These are phyloP conservation scores for Ogataea siamensis DNA, from an alignment of 805 yeast genomes.

Conservation along the genomic window DNA sequence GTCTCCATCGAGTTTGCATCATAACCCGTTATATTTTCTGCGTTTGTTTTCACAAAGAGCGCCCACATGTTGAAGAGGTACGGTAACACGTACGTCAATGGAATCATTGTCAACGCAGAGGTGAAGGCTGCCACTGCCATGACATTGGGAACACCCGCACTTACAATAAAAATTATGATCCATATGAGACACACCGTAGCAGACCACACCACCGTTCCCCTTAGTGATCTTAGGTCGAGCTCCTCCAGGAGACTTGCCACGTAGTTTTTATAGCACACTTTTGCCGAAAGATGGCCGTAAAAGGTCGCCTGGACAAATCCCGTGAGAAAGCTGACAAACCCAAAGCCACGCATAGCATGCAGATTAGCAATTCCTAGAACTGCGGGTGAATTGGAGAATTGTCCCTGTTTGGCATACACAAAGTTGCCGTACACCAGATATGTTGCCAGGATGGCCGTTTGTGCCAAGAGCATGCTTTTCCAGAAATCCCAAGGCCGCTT, in stretches of 20 bases:
- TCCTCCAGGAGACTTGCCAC: slow-evolving; percentile 32
- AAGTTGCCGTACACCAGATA: slow-evolving; percentile 44
- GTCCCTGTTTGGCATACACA: slow-evolving; percentile 46
- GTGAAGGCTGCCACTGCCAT: slow-evolving; percentile 26
- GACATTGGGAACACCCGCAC: slow-evolving; percentile 31
- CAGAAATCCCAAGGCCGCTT: slow-evolving; percentile 46
- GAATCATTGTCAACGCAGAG: slow-evolving; percentile 28
- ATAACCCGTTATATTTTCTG: slow-evolving; percentile 4
- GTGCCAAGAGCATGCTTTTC: slow-evolving; percentile 46
- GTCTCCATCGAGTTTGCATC: slow-evolving; percentile 15
- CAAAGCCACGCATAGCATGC: slow-evolving; percentile 35
- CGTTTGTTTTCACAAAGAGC: slow-evolving; percentile 17
- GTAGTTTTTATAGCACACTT: slow-evolving; percentile 42
- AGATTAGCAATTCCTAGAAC: slow-evolving; percentile 39
- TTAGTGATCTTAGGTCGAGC: slow-evolving; percentile 34
- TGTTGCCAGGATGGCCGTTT: slow-evolving; percentile 37
- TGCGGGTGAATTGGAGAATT: slow-evolving; percentile 42
- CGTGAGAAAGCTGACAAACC: slow-evolving; percentile 37
- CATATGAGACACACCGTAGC: slow-evolving; percentile 17
- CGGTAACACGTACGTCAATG: slow-evolving; percentile 30
- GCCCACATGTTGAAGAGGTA: slow-evolving; percentile 22
- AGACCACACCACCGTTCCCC: slow-evolving; percentile 29
- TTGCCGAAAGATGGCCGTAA: slow-evolving; percentile 47
- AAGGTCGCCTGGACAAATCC: slow-evolving; percentile 45
- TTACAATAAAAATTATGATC: slow-evolving; percentile 17